Percentiles rank a stretch among this genome's conserved stretches.
These are phyloP conservation scores for Intubia oerlemansii DNA, from an alignment of 2,329 filamentous ascomycete genomes.

Conservation along the genomic window DNA sequence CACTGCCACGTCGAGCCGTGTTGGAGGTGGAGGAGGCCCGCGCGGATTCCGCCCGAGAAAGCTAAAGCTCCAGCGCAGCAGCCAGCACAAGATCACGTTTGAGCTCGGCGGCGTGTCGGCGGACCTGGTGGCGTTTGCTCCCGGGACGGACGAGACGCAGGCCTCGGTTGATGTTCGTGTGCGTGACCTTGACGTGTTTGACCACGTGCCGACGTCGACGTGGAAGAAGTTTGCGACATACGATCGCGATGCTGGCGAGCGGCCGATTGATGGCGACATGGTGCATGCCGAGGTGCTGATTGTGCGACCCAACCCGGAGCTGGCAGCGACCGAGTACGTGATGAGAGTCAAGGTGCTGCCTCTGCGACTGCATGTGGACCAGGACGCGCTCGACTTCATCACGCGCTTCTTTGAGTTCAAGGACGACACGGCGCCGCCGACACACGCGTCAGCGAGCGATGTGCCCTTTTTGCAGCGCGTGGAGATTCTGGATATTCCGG, in stretches of 20 bases:
- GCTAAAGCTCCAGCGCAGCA: conserved; percentile 65
- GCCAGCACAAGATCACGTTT: conserved; percentile 85
- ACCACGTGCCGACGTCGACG: conserved; percentile 83
- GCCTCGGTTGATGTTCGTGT: conserved; percentile 74
- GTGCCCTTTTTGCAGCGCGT: conserved; percentile 74
- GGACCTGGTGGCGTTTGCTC: conserved; percentile 64
- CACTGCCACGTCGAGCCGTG: conserved; percentile 32
- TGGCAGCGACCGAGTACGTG: conserved; percentile 79
- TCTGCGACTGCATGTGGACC: conserved; percentile 80
- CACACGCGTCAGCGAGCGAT: conserved; percentile 41
- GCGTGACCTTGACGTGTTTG: conserved; percentile 70
- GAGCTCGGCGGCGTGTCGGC: conserved; percentile 67
- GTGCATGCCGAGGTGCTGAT: conserved; percentile 73
- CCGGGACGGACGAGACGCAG: conserved; percentile 57
- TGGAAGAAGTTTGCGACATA: conserved; percentile 98
- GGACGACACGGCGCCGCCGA: conserved; percentile 37
- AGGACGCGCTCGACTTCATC: conserved; percentile 93
- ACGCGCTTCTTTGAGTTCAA: conserved; percentile 97
- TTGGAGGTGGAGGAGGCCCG: conserved; percentile 16
- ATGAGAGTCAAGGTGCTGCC: conserved; percentile 62
- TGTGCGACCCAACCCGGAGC: conserved; percentile 63
- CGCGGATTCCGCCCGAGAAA: conserved; percentile 19
- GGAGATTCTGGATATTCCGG: conserved; percentile 62
- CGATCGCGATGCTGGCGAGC: conserved; percentile 65
- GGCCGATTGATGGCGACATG: conserved; percentile 77